Conservation (phyloP, 1,284 basidiomycete genomes). For the Ceratobasidium sp. region DNA sequence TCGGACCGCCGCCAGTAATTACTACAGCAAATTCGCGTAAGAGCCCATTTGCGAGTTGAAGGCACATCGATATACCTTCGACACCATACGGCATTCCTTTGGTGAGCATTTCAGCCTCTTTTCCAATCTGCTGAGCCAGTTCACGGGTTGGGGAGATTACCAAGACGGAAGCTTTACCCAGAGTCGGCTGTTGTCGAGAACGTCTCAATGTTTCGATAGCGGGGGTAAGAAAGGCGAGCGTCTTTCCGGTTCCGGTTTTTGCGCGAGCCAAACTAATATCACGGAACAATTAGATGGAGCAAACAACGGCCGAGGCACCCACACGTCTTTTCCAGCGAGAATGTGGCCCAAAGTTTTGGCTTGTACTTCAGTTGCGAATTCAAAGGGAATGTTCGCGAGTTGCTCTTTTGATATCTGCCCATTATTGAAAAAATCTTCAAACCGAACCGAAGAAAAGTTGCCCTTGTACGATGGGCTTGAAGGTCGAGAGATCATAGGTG, state of each 20-base stretch:
- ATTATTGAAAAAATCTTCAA: slow-evolving; percentile 18
- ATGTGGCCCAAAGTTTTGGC: slow-evolving; percentile 37
- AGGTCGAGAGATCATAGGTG: slow-evolving; percentile 31
- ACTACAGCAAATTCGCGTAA: slow-evolving; percentile 54
- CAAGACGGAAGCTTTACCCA: slow-evolving; percentile 55
- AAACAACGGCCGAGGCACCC: not conserved
- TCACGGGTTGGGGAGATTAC: slow-evolving; percentile 95
- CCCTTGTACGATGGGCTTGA: slow-evolving; percentile 34
- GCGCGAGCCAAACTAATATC: slow-evolving; percentile 60
- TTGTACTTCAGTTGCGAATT: slow-evolving; percentile 43
- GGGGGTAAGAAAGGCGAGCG: slow-evolving; percentile 65
- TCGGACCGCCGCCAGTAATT: slow-evolving; percentile 62
- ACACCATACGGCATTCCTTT: slow-evolving; percentile 61
- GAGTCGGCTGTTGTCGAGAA: slow-evolving; percentile 48
- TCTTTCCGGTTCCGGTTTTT: slow-evolving; percentile 68
- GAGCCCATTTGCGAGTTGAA: slow-evolving; percentile 51
- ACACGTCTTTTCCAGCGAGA: slow-evolving; percentile 39
- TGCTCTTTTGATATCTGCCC: slow-evolving; percentile 34
- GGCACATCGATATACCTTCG: slow-evolving; percentile 55
- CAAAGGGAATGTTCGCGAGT: slow-evolving; percentile 34
- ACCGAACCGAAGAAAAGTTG: slow-evolving; percentile 38
- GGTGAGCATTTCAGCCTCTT: slow-evolving; percentile 74
- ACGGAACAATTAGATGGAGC: not conserved
- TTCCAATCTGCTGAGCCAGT: slow-evolving; percentile 92
- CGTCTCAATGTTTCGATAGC: slow-evolving; percentile 59